phyloP scores from a whole-genome alignment of 1,284 basidiomycete species.

The Xerocomus subilludens region DNA sequence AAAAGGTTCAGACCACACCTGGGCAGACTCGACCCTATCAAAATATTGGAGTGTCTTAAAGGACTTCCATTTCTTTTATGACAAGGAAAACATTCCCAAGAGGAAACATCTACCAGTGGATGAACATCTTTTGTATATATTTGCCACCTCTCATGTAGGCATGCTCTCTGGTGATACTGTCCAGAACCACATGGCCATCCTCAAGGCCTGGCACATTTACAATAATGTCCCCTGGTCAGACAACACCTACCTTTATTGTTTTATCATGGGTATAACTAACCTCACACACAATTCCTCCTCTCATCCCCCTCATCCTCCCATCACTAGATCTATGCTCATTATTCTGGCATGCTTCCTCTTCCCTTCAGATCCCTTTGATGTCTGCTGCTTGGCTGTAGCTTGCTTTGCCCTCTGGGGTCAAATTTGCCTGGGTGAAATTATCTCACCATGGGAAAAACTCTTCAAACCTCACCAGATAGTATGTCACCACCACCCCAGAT shows the following conservation, averaged over 20 bases:
- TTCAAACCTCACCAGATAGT: not conserved
- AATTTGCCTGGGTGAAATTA: conserved; percentile 14
- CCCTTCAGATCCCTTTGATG: not conserved
- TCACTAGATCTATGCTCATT: not conserved
- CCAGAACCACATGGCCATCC: not conserved
- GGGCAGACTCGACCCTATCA: too few relatives aligned
- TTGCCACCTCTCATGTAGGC: too few relatives aligned
- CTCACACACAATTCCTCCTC: not conserved
- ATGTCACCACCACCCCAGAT: not conserved
- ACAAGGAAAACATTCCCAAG: too few relatives aligned
- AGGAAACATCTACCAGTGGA: too few relatives aligned
- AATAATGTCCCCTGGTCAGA: conserved; percentile 1
- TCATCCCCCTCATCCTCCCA: not conserved
- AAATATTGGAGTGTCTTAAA: too few relatives aligned
- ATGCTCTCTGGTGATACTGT: too few relatives aligned
- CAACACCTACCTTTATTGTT: not conserved
- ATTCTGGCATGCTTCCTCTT: not conserved
- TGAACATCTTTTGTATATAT: too few relatives aligned
- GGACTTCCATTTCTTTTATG: too few relatives aligned
- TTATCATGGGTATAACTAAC: conserved; percentile 6
- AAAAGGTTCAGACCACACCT: too few relatives aligned
- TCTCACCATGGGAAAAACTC: conserved; percentile 2
- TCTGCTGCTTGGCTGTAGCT: not conserved
- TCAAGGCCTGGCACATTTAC: conserved; percentile 27
- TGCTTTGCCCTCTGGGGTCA: not conserved